Evolutionary conservation across 768 basidiomycete species (phyloP).

Genomic region (Naganishia friedmannii): DNA sequence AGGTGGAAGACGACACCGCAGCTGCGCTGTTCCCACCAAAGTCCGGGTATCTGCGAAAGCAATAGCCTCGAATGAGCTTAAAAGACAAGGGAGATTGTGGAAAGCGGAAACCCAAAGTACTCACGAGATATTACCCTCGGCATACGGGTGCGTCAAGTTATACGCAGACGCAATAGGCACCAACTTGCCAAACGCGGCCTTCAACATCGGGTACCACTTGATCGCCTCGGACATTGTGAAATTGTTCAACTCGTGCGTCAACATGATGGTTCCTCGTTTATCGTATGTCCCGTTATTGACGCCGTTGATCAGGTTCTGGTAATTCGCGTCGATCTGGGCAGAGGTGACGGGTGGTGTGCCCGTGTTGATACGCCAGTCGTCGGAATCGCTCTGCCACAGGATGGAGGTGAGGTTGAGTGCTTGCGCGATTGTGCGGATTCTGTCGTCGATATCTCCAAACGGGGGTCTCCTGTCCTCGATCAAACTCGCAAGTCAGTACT

Average conservation of each 20-base stretch:
- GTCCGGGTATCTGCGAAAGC: background rate
- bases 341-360: slow-evolving; percentile 35
- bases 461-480: slow-evolving; percentile 40
- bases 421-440: slow-evolving; percentile 46
- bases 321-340: slow-evolving; percentile 44
- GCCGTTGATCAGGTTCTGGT: slow-evolving; percentile 41
- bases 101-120: background rate
- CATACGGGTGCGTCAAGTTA: slow-evolving; percentile 50
- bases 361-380: slow-evolving; percentile 47
- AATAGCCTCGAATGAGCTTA: background rate
- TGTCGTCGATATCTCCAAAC: slow-evolving; percentile 51
- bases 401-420: slow-evolving; percentile 44
- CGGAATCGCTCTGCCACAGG: slow-evolving; percentile 47
- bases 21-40: background rate
- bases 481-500: background rate
- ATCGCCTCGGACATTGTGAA: slow-evolving; percentile 47
- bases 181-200: slow-evolving; percentile 39
- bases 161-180: slow-evolving; percentile 45
- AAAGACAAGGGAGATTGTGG: background rate
- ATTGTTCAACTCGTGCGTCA: slow-evolving; percentile 51
- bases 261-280: slow-evolving; percentile 45
- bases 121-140: slow-evolving; percentile 41
- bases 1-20: background rate
- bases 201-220: slow-evolving; percentile 41
- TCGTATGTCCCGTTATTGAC: slow-evolving; percentile 43